These are phyloP conservation scores for Parathielavia appendiculata DNA, from an alignment of 495 filamentous ascomycete species.

Conservation along the genomic window DNA sequence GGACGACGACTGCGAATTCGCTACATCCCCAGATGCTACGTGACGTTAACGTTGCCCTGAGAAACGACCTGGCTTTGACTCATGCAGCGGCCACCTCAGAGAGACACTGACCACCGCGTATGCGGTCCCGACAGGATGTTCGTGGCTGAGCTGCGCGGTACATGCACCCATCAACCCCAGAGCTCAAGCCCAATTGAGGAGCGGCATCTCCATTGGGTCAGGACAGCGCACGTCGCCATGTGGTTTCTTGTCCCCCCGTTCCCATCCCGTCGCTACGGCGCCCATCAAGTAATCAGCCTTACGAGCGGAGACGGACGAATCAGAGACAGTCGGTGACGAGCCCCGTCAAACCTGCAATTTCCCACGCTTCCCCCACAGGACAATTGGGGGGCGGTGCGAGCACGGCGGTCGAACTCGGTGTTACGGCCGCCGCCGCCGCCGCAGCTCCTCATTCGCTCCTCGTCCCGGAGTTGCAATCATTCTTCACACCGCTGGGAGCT, in stretches of 20 bases:
- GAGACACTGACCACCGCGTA: neutral
- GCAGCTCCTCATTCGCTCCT: neutral
- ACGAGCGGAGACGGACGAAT: constrained; percentile 16
- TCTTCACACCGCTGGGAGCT: constrained; percentile 6
- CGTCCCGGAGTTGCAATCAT: neutral
- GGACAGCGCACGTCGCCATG: constrained; percentile 6
- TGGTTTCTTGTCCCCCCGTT: neutral
- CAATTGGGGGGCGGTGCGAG: constrained; percentile 11
- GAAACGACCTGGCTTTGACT: neutral
- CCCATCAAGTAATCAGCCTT: constrained; percentile 17
- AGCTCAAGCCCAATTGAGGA: neutral
- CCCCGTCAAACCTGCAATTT: constrained; percentile 4
- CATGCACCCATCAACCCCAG: neutral
- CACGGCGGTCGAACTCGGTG: neutral
- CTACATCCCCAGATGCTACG: constrained; percentile 5
- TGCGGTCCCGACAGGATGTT: constrained; percentile 10
- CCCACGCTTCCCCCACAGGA: constrained; percentile 3
- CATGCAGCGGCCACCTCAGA: constrained; percentile 1
- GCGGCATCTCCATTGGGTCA: constrained; percentile 13
- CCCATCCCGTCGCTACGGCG: neutral
- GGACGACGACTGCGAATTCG: neutral
- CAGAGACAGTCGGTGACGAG: constrained; percentile 2
- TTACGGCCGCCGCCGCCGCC: neutral
- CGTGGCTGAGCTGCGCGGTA: constrained; percentile 13
- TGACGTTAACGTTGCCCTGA: constrained; percentile 8